A percentile compares a stretch with the other conserved stretches of the same genome.
Conservation (phyloP, 495 filamentous ascomycete genomes). For the Stereocaulon alpinum region DNA sequence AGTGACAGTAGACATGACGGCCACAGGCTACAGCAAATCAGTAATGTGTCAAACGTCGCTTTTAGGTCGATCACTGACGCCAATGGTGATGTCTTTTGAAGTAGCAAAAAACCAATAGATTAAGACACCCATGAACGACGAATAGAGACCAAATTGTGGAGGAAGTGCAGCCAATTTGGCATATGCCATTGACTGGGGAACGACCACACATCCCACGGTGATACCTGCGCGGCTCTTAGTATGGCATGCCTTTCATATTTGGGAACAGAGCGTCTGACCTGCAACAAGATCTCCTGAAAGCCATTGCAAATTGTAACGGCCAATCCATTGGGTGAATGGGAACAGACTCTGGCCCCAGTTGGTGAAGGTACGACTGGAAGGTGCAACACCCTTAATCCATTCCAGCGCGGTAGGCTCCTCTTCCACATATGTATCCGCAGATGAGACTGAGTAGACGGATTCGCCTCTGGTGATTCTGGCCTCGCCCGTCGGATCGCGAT, state of each 20-base stretch:
- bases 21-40: conserved; percentile 59
- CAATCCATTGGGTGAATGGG: conserved; percentile 82
- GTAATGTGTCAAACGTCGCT: background rate
- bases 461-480: conserved; percentile 59
- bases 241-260: conserved; percentile 12
- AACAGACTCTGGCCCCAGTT: conserved; percentile 63
- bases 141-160: conserved; percentile 83
- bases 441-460: conserved; percentile 66
- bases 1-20: conserved; percentile 85
- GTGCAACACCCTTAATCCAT: conserved; percentile 55
- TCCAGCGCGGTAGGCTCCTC: conserved; percentile 64
- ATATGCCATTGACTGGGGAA: conserved; percentile 97
- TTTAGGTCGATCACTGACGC: conserved; percentile 47
- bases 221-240: conserved; percentile 46
- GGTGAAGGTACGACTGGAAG: conserved; percentile 41
- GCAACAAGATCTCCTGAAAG: conserved; percentile 80
- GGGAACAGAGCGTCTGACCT: conserved; percentile 42
- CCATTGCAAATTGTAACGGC: conserved; percentile 82
- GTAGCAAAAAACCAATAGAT: conserved; percentile 99
- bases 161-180: conserved; percentile 69
- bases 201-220: conserved; percentile 90
- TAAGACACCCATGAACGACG: conserved; percentile 94
- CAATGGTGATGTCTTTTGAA: conserved; percentile 98
- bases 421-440: conserved; percentile 74
- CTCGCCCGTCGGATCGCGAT: conserved; percentile 43